phyloP scores from a whole-genome alignment of 1,139 yeast genomes.

The Diutina scorzettiae region DNA sequence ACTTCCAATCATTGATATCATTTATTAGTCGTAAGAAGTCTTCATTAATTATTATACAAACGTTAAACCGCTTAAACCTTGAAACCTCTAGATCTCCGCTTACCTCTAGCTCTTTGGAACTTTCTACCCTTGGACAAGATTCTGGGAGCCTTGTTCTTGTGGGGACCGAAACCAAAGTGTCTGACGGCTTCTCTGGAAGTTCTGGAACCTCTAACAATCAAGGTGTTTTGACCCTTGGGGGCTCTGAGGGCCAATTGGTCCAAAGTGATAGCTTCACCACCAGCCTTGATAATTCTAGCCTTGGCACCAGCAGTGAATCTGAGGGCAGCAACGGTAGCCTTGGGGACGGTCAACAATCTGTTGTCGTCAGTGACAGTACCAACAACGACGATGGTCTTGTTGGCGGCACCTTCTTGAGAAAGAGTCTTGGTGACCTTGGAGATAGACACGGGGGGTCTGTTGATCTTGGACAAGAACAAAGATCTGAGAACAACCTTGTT shows the following conservation, averaged over 20 bases:
- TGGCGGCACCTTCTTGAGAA: slow-evolving; percentile 72
- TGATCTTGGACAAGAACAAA: slow-evolving; percentile 93
- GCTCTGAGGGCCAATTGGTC: slow-evolving; percentile 99
- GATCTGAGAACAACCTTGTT: slow-evolving; percentile 93
- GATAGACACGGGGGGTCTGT: slow-evolving; percentile 99
- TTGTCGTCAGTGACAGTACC: slow-evolving; percentile 98
- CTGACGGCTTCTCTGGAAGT: slow-evolving; percentile 98
- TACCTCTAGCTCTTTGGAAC: slow-evolving; percentile 99
- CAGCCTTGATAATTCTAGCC: slow-evolving; percentile 94
- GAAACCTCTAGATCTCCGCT: slow-evolving; percentile 99
- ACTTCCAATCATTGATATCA: no score
- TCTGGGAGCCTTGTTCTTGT: slow-evolving; percentile 99
- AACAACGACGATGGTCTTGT: slow-evolving; percentile 93
- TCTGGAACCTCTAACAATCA: slow-evolving; percentile 98
- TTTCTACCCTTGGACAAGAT: slow-evolving; percentile 95
- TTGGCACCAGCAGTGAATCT: slow-evolving; percentile 99
- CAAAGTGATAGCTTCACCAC: slow-evolving; percentile 99
- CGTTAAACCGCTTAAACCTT: slow-evolving; percentile 60
- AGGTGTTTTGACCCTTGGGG: slow-evolving; percentile 98
- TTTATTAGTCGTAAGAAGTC: no score
- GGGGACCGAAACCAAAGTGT: slow-evolving; percentile 99
- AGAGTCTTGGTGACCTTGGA: slow-evolving; percentile 84
- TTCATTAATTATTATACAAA: slow-evolving; percentile 6
- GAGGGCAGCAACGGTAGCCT: slow-evolving; percentile 96
- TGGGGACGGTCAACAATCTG: slow-evolving; percentile 91